Conservation (phyloP, 805 yeast species). For the Saturnispora serradocipensis region DNA sequence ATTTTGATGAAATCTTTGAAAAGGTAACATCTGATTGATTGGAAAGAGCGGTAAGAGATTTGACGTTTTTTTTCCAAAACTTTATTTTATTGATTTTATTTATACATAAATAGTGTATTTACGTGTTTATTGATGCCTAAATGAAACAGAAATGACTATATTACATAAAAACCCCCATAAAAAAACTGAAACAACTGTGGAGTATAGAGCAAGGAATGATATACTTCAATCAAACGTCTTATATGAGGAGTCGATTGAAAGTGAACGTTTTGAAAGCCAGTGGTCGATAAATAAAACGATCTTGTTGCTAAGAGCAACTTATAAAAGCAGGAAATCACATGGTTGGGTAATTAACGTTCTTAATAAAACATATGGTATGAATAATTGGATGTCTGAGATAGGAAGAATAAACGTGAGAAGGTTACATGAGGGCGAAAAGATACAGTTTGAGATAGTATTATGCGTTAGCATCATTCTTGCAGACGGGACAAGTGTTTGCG, state of each 20-base stretch:
- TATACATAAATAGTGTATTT: background rate
- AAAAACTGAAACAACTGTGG: background rate
- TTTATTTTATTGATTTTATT: background rate
- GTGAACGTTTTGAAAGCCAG: constrained; percentile 21
- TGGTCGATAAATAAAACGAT: constrained; percentile 22
- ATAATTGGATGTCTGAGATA: constrained; percentile 36
- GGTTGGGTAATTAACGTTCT: background rate
- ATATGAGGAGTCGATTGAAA: constrained; percentile 18
- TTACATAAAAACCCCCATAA: background rate
- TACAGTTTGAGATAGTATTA: background rate
- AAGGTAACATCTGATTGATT: constrained; percentile 36
- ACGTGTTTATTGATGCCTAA: background rate
- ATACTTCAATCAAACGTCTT: constrained; percentile 12
- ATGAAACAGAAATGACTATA: background rate
- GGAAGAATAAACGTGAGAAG: background rate
- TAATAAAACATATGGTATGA: constrained; percentile 42
- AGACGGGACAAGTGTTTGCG: constrained; percentile 1
- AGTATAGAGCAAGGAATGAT: constrained; percentile 7
- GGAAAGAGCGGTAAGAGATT: background rate
- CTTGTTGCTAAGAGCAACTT: constrained; percentile 9
- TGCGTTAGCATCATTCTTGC: background rate
- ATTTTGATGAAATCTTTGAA: constrained; percentile 49
- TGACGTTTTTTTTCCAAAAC: background rate
- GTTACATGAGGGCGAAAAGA: background rate
- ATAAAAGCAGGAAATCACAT: background rate